Evolutionary conservation across 352 stramenopile genomes (phyloP), one percentile per base, ranked within the genome.

Genomic region (Pythium graminicola): DNA sequence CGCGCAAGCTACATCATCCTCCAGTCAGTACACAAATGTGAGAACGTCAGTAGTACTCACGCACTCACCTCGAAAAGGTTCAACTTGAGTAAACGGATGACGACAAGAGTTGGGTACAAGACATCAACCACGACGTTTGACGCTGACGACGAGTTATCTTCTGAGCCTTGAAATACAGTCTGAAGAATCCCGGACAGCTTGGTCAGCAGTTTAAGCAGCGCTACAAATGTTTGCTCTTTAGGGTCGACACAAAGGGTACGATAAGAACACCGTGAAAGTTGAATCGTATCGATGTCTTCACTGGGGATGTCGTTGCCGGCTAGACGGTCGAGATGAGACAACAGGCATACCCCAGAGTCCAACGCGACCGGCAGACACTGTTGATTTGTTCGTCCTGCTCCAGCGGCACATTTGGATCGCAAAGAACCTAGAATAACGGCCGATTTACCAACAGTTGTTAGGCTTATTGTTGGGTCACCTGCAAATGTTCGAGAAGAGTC

Each of bases 51-150:
- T 19, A 50, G 26, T 40, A 22, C 26, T 10, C 1, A 32, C 14
- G 10, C 23, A 40, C 69, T 48, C 66, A 93, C 82, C 77, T 95
- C 84, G 26, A 91, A 95, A 39, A 95, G 87, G 64, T 95, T 95
- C 4, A 92, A 55, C 47, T 95, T 95, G 11, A 95, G 56, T 8
- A 95, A 42, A 17, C 77, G 73, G 39, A 91, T 64, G 14, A 74
- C 74, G 19, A 92, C 75, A 8, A 92, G 55, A 10, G 89, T 65
- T 6, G 84, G 81, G 32, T 93, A 95, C 22, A 93, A 40, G 1
- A 84, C 50, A 20, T 85, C 60, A 10, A 65, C 53, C n/a, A 79
- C 54, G 16, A 67, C 54, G 8, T 64, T 55, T 7, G 57, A 41
- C 42, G 38, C 43, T 9, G 5, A 22, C 6, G 14, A 27, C 8